Evolutionary conservation across 768 basidiomycete species (phyloP).

Genomic region (Sporobolomyces pararoseus): DNA sequence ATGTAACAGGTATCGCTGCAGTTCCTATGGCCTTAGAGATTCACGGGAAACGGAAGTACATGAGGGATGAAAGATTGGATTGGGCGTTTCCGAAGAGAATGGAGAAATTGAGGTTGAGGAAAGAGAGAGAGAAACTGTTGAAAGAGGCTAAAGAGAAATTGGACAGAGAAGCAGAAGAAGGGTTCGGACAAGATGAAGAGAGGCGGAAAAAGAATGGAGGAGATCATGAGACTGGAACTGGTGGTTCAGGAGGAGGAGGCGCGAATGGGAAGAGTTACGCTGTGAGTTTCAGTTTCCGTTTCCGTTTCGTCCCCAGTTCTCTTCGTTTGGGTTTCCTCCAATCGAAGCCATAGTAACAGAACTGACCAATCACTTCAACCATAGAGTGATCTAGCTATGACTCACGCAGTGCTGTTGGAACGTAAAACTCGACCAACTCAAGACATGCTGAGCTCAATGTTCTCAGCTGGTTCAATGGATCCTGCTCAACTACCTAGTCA

Average conservation of each 20-base stretch:
- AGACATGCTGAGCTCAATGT: constrained; percentile 45
- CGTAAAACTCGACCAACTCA: constrained; percentile 1
- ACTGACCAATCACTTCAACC: too few relatives aligned
- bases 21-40: constrained; percentile 24
- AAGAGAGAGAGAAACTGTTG: not conserved
- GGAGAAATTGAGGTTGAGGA: constrained; percentile 4
- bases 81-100: constrained; percentile 24
- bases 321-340: too few relatives aligned
- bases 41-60: constrained; percentile 24
- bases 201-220: not conserved
- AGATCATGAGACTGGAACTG: not conserved
- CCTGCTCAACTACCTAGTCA: constrained; percentile 67
- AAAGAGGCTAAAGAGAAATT: not conserved
- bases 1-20: not conserved
- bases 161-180: not conserved
- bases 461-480: constrained; percentile 53
- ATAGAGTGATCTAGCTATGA: constrained; percentile 22
- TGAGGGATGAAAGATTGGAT: constrained; percentile 24
- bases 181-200: not conserved
- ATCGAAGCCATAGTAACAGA: too few relatives aligned
- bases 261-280: not conserved
- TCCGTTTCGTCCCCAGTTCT: too few relatives aligned
- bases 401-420: constrained; percentile 23
- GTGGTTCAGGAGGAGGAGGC: not conserved
- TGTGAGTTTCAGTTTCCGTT: too few relatives aligned